phyloP scores from a whole-genome alignment of 2,329 filamentous ascomycete genomes.

The Hymenoscyphus fructigenus region DNA sequence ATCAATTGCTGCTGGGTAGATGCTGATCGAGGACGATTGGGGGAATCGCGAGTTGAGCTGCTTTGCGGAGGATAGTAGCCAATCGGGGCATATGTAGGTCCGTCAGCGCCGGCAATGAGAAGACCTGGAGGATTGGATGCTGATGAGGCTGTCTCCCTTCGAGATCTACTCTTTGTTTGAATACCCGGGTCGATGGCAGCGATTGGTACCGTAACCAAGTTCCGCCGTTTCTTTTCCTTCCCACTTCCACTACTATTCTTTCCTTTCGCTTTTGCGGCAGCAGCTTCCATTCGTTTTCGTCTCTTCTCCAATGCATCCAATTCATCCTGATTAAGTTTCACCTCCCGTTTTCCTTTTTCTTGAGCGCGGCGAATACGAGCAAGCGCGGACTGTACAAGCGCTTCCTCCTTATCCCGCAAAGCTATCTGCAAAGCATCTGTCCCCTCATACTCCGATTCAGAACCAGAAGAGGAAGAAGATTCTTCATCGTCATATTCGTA shows the following conservation, averaged over 20 bases:
- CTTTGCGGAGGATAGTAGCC: constrained; percentile 40
- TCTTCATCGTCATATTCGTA: constrained; percentile 45
- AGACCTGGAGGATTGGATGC: constrained; percentile 42
- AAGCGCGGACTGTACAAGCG: constrained; percentile 73
- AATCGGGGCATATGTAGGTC: constrained; percentile 46
- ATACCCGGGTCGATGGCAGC: constrained; percentile 12
- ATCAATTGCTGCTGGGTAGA: constrained; percentile 23
- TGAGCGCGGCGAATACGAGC: constrained; percentile 78
- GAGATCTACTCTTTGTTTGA: constrained; percentile 34
- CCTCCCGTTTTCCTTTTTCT: constrained; percentile 72
- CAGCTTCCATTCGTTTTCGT: constrained; percentile 52
- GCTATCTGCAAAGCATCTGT: constrained; percentile 50
- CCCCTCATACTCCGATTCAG: constrained; percentile 51
- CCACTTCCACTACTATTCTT: constrained; percentile 30
- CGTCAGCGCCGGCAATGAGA: constrained; percentile 48
- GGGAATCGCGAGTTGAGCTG: constrained; percentile 36
- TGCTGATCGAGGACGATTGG: constrained; percentile 36
- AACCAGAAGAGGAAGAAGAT: constrained; percentile 38
- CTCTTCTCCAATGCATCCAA: constrained; percentile 74
- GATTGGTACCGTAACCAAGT: constrained; percentile 33
- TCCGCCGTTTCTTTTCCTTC: constrained; percentile 31
- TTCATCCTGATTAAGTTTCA: constrained; percentile 77
- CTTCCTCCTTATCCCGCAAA: constrained; percentile 67
- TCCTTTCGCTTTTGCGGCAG: constrained; percentile 25
- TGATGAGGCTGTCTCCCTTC: constrained; percentile 32